Evolutionary conservation across 306 rosid species (phyloP), one percentile per base, ranked within the genome.

Genomic region (Hylodesmum podocarpum): DNA sequence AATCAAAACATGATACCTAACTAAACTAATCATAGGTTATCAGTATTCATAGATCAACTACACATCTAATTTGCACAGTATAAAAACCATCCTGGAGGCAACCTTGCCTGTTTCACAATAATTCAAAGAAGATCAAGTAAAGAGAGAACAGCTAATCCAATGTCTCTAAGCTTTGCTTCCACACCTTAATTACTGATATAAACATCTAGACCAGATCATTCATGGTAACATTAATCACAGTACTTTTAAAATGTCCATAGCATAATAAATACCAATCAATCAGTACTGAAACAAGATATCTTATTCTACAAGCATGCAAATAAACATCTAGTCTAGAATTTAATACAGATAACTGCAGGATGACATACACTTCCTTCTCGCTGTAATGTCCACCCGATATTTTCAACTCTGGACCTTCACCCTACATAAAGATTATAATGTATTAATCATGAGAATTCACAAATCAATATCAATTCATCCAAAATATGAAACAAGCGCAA

Each of bases 291-390:
- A 58, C 37, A 19, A 71, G 25, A 73, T 61, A 61, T 50, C 55
- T 37, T 44, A 46, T n/a, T 47, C 46, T 8, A 72, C 14, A 50
- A 65, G 40, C 78, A 64, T 15, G 73, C 57, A 77, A 3, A 72
- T 77, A 29, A 55, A 49, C 12, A 74, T 6, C 39, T 28, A 61
- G 25, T 34, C 40, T 44, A 37, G 21, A 69, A 55, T 74, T 18
- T 33, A 78, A 75, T 63, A 24, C 28, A 54, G 19, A 72, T 76
- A 63, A 57, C 24, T 61, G 70, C 80, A 64, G 73, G 73, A 80
- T 37, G 81, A 72, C 91, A 40, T 89, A 89, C 94, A 28, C 49
- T 78, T 86, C 84, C 50, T 80, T 78, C 31, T 82, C 76, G 74
- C 74, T 44, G 54, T 51, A 5, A 71, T 36, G 76, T 39, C 69